Evolutionary conservation across 2,329 filamentous ascomycete species (phyloP).

Genomic region (Neoarthrinium moseri): DNA sequence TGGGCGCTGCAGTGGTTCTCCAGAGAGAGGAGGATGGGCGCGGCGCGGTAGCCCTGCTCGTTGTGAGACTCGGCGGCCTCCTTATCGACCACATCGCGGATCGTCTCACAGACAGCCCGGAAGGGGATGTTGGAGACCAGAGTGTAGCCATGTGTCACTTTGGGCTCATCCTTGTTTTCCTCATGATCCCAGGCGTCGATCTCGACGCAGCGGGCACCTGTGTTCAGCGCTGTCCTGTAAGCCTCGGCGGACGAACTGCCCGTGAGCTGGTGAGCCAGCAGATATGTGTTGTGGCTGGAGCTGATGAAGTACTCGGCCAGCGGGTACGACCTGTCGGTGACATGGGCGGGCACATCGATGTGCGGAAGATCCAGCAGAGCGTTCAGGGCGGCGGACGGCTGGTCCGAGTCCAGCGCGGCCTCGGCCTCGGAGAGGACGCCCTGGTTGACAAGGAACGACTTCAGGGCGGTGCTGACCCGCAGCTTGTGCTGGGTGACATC

Average conservation of each 20-base stretch:
- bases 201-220: constrained; percentile 69
- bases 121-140: constrained; percentile 66
- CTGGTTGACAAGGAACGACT: constrained; percentile 53
- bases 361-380: constrained; percentile 56
- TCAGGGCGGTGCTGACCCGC: constrained; percentile 58
- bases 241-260: constrained; percentile 61
- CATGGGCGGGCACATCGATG: constrained; percentile 51
- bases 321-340: constrained; percentile 58
- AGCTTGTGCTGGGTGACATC: constrained; percentile 51
- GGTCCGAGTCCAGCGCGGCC: constrained; percentile 41
- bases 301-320: constrained; percentile 71
- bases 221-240: constrained; percentile 60
- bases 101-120: constrained; percentile 63
- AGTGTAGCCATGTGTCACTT: constrained; percentile 70
- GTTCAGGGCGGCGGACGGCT: constrained; percentile 44
- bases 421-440: constrained; percentile 48
- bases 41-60: constrained; percentile 37
- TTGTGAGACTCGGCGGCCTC: constrained; percentile 47
- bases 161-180: constrained; percentile 60
- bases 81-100: constrained; percentile 59
- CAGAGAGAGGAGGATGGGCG: constrained; percentile 63
- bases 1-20: constrained; percentile 64
- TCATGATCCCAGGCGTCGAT: constrained; percentile 72
- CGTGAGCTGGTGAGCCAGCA: constrained; percentile 68
- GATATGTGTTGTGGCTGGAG: constrained; percentile 72